Percentiles rank a stretch among this genome's conserved stretches.
These are phyloP conservation scores for Eremochloa ophiuroides DNA, from an alignment of 176 grass and related monocot species.

Conservation along the genomic window DNA sequence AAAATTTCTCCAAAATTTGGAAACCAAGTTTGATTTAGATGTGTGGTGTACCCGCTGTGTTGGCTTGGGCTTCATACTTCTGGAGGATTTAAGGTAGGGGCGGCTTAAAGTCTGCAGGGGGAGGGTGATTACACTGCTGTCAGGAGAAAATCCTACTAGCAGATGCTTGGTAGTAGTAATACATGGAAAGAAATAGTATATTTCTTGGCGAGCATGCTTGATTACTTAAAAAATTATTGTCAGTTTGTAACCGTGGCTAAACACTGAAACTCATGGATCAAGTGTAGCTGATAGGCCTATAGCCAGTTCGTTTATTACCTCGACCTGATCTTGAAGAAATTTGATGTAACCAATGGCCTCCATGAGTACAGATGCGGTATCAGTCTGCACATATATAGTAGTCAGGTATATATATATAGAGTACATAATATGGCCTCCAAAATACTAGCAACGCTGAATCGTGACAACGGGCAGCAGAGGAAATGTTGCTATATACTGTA, in stretches of 20 bases:
- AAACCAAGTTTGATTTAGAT: not conserved
- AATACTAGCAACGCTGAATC: not conserved
- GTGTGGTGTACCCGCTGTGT: conserved; percentile 39
- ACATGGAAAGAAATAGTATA: not conserved
- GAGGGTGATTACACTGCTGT: not conserved
- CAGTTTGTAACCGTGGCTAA: not conserved
- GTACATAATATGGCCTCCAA: not conserved
- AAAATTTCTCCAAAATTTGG: not conserved
- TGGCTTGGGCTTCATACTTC: conserved; percentile 64
- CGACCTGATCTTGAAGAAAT: conserved; percentile 92
- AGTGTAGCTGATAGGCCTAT: not conserved
- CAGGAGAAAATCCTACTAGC: not conserved
- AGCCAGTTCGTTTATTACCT: conserved; percentile 40
- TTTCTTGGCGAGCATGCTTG: not conserved
- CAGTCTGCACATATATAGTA: conserved; percentile 48
- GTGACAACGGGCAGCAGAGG: not conserved
- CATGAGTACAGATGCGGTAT: conserved; percentile 95
- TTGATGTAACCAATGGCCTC: conserved; percentile 96
- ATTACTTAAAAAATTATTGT: no score
- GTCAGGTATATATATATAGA: not conserved
- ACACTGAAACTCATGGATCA: not conserved
- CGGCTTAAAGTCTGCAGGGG: conserved; percentile 72
- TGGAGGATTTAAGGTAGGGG: conserved; percentile 74
- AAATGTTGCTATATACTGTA: not conserved
- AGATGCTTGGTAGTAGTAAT: not conserved